A percentile compares a stretch with the other conserved stretches of the same genome.
phyloP scores from a whole-genome alignment of 768 basidiomycete genomes.

The Termitomyces sp. region DNA sequence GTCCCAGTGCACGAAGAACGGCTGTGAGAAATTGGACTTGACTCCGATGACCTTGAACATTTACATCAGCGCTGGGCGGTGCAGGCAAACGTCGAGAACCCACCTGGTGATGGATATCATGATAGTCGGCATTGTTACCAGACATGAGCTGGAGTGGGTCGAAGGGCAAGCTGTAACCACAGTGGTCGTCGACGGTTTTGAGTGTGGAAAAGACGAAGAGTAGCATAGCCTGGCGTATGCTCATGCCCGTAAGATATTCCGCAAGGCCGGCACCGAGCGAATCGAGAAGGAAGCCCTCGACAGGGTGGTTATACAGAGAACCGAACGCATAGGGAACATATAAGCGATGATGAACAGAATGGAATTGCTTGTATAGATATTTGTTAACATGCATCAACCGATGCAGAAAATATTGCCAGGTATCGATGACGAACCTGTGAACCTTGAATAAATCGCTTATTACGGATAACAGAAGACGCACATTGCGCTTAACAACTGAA shows the following conservation, averaged over 20 bases:
- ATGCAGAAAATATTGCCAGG: slow-evolving; percentile 98
- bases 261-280: slow-evolving; percentile 75
- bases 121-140: slow-evolving; percentile 91
- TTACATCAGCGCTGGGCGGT: not conserved
- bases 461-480: slow-evolving; percentile 39
- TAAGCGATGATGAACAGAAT: slow-evolving; percentile 92
- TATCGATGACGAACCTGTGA: slow-evolving; percentile 85
- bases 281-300: slow-evolving; percentile 92
- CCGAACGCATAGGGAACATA: slow-evolving; percentile 98
- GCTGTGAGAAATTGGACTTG: slow-evolving; percentile 94
- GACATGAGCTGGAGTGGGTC: slow-evolving; percentile 88
- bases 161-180: slow-evolving; percentile 84
- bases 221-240: slow-evolving; percentile 75
- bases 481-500: slow-evolving; percentile 78
- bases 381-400: slow-evolving; percentile 88
- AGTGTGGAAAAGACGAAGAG: slow-evolving; percentile 80
- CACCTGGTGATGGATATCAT: slow-evolving; percentile 97
- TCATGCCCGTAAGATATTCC: slow-evolving; percentile 62
- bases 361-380: slow-evolving; percentile 86
- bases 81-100: slow-evolving; percentile 12
- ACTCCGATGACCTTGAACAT: slow-evolving; percentile 63
- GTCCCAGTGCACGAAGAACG: slow-evolving; percentile 97
- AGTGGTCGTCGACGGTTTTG: slow-evolving; percentile 96
- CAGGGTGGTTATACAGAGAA: slow-evolving; percentile 93
- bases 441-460: not conserved